Base-by-base conservation (phyloP, 768 basidiomycete species). In the Leccinum ochraceum region DNA sequence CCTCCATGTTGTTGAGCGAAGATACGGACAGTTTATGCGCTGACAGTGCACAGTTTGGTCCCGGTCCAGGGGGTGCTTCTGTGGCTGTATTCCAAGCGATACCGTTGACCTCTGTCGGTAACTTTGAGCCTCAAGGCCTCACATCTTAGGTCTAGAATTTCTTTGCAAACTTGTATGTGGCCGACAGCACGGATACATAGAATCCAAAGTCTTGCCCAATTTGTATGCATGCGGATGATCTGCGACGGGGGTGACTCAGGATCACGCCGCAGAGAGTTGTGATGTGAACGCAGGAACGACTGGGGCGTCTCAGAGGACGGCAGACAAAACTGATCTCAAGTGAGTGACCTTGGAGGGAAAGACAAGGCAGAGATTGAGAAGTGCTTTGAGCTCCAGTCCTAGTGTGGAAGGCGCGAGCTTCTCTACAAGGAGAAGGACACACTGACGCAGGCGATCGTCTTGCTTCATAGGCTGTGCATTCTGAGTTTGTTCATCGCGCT, bases 301-400 rank as follows among this genome's bases (percentile, higher is more conserved):
- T 74, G 59, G 1, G 78, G 61, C 5, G 73, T 74, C 7, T 73
- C 72, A 26, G 42, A 79, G 66, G 3, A 82, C 79, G 9, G 75
- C 68, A 5, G 74, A 61, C 63, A 86, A 76, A 8, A 87, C 70
- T 2, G 74, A 68, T 34, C 78, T 80, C 42, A 85, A 68, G 52
- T 77, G 82, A n/a, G 80, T 73, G n/a, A 76, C 65, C 56, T 83
- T 75, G 8, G 72, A 71, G 0, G 81, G 77, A 67, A 86, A 89
- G 6, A 80, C 77, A 59, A 90, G 79, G 24, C 83, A 74, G 14
- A 92, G 78, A 71, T 91, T 87, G 11, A 91, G 75, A 2, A 92
- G 75, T 0, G 80, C 82, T 61, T 79, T 79, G 6, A 82, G 68
- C 55, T 85, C 84, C 11, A 89, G 69, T 13, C 74, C 77, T 17